A percentile compares a stretch with the other conserved stretches of the same genome.
Evolutionary conservation across 805 yeast genomes (phyloP).

Genomic region (Peterozyma toletana): DNA sequence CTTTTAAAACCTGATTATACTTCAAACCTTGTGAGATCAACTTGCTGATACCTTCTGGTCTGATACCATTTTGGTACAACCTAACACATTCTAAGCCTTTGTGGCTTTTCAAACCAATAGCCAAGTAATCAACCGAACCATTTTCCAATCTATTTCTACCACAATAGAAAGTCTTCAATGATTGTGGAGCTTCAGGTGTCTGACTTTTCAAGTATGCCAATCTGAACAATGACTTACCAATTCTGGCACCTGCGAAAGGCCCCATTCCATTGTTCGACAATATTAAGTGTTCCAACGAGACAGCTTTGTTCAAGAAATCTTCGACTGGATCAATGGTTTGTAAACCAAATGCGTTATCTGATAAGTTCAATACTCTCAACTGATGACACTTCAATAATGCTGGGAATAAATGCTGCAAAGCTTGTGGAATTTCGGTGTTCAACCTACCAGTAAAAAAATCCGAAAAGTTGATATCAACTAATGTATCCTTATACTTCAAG

Average conservation of each 20-base stretch:
- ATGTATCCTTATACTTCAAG: conserved; percentile 30
- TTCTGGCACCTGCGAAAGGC: conserved; percentile 93
- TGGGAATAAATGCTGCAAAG: conserved; percentile 66
- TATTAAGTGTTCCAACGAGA: conserved; percentile 76
- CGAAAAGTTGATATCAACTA: conserved; percentile 72
- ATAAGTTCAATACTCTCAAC: conserved; percentile 67
- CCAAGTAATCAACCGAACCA: conserved; percentile 82
- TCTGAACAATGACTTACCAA: conserved; percentile 77
- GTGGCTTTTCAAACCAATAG: conserved; percentile 81
- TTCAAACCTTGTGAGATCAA: conserved; percentile 69
- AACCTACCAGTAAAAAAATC: conserved; percentile 94
- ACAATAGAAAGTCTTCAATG: conserved; percentile 82
- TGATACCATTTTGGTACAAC: conserved; percentile 93
- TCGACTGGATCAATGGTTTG: conserved; percentile 91
- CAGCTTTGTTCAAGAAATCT: conserved; percentile 64
- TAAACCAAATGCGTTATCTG: conserved; percentile 96
- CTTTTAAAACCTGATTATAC: conserved; percentile 50
- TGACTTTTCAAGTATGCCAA: conserved; percentile 58
- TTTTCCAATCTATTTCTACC: conserved; percentile 97
- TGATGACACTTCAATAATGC: conserved; percentile 64
- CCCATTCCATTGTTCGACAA: conserved; percentile 97
- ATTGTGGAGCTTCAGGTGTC: conserved; percentile 32
- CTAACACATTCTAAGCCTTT: conserved; percentile 63
- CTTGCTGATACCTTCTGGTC: conserved; percentile 84
- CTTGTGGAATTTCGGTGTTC: conserved; percentile 88